Evolutionary conservation across 192 early-diverging fungal genomes (phyloP).

Genomic region (Linnemannia schmuckeri): DNA sequence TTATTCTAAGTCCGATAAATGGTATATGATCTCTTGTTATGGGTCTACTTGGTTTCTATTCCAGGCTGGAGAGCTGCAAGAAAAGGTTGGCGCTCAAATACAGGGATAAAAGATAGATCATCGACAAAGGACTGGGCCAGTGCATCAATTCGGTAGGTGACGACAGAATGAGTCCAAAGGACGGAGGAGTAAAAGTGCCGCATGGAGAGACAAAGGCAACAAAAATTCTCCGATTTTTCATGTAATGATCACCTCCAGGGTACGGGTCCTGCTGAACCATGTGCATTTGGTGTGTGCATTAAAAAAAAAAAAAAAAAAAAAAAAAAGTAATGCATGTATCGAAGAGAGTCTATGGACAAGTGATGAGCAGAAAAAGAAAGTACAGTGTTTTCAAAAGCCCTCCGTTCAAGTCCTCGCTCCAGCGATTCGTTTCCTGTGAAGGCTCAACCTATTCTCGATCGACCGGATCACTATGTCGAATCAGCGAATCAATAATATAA

Average conservation of each 20-base stretch:
- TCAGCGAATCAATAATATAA: not conserved
- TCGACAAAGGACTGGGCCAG: no score
- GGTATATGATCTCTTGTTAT: not conserved
- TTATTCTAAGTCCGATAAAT: not conserved
- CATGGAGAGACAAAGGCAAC: not conserved
- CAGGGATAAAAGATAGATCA: no score
- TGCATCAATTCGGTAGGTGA: not conserved
- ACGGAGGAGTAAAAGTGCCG: not conserved
- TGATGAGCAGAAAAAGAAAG: not conserved
- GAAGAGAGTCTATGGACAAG: no score
- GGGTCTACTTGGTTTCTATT: not conserved
- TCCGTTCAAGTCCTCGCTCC: constrained; percentile 18
- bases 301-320: not conserved
- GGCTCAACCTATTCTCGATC: constrained; percentile 34
- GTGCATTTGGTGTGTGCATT: not conserved
- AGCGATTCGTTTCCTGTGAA: constrained; percentile 30
- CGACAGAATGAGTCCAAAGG: not conserved
- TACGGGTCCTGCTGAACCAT: not conserved
- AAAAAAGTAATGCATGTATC: no score
- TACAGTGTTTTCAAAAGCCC: not conserved
- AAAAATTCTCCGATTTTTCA: not conserved
- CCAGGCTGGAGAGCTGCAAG: not conserved
- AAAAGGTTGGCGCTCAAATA: not conserved
- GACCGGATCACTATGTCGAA: constrained; percentile 40
- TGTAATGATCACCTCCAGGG: not conserved